A percentile compares a stretch with the other conserved stretches of the same genome.
Conservation (phyloP, 2,329 filamentous ascomycete genomes). For the Ophiostoma perfectum region DNA sequence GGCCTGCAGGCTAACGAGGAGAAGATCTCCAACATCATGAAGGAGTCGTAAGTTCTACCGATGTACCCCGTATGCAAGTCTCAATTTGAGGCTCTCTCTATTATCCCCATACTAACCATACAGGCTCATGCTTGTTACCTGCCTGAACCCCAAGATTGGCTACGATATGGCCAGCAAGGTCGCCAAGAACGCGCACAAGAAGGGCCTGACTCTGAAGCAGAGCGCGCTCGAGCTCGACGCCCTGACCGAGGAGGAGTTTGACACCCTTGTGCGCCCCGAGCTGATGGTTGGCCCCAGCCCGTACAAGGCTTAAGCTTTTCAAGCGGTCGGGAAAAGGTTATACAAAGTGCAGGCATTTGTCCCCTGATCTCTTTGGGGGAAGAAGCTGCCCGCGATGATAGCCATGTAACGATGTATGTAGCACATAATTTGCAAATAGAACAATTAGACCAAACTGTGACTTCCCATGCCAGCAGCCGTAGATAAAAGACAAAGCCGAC, state of each 20-base stretch:
- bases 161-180: constrained; percentile 98
- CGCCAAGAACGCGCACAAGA: constrained; percentile 98
- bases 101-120: constrained; percentile 16
- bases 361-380: not conserved
- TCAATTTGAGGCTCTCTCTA: not conserved
- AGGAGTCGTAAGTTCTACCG: constrained; percentile 68
- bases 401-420: constrained; percentile 21
- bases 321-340: not conserved
- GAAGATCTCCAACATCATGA: constrained; percentile 82
- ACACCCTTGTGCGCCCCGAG: constrained; percentile 82
- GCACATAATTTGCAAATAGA: constrained; percentile 17
- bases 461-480: too few species aligned
- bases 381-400: not conserved
- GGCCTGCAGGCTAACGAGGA: constrained; percentile 91
- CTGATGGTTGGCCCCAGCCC: constrained; percentile 83
- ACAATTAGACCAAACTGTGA: not conserved
- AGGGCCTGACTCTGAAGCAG: constrained; percentile 88
- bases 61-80: not conserved
- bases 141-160: constrained; percentile 93
- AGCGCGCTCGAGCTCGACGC: constrained; percentile 91
- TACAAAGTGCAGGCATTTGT: not conserved
- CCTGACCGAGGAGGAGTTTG: constrained; percentile 82
- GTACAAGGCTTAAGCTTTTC: constrained; percentile 41
- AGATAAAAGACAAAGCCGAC: too few species aligned
- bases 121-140: constrained; percentile 96